Percentiles rank a stretch among this genome's conserved stretches.
phyloP scores from a whole-genome alignment of 805 yeast genomes.

The Zygosaccharomyces rouxii region DNA sequence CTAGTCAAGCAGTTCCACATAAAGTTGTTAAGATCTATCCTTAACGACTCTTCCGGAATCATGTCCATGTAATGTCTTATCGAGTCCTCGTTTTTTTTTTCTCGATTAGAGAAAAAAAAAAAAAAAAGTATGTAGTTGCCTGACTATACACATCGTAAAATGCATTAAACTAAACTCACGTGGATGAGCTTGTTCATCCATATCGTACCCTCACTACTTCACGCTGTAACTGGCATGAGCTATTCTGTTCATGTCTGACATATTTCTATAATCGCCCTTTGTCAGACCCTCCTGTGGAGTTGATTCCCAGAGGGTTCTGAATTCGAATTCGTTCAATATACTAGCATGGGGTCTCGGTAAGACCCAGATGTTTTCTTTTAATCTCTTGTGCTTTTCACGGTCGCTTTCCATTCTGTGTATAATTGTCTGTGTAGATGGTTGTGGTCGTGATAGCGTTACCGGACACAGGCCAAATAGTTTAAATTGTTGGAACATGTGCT shows the following conservation, averaged over 20 bases:
- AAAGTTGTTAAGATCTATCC: not conserved
- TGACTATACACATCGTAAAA: not conserved
- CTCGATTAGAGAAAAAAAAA: not conserved
- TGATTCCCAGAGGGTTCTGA: conserved; percentile 43
- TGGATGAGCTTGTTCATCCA: not conserved
- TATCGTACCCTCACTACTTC: not conserved
- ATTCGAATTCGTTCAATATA: conserved; percentile 42
- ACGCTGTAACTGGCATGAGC: conserved; percentile 47
- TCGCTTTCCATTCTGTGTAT: conserved; percentile 85
- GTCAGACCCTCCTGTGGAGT: conserved; percentile 34
- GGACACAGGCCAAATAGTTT: conserved; percentile 9
- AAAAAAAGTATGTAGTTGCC: not conserved
- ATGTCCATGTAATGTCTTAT: not conserved
- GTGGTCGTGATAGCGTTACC: conserved; percentile 4
- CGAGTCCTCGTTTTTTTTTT: not conserved
- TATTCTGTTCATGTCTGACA: conserved; percentile 52
- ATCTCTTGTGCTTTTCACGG: conserved; percentile 81
- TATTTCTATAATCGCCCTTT: conserved; percentile 46
- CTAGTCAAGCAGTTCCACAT: not conserved
- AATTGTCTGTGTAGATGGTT: conserved; percentile 45
- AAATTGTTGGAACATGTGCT: conserved; percentile 11
- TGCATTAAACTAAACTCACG: not conserved
- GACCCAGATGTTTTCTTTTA: conserved; percentile 78
- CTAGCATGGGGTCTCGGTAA: conserved; percentile 42
- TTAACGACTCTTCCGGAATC: not conserved